Evolutionary conservation across 208 protist genomes (phyloP).

Genomic region (Histomonas meleagridis): DNA sequence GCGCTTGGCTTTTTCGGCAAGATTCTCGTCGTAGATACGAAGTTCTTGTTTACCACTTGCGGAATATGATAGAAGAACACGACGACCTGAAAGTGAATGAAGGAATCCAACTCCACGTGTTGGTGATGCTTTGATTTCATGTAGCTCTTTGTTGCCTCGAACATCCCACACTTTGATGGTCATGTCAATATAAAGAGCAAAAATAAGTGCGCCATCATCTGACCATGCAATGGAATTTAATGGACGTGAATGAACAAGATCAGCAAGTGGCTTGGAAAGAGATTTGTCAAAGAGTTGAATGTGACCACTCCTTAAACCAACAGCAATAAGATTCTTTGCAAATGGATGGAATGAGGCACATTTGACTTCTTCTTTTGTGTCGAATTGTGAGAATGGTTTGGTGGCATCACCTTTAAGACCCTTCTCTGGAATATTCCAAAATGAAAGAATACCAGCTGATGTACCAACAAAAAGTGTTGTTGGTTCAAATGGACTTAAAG

Average conservation of each 20-base stretch:
- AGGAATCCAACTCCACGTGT: background rate
- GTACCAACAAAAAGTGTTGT: background rate
- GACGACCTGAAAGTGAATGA: background rate
- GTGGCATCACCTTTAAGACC: background rate
- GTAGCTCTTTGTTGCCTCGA: background rate
- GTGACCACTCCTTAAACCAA: background rate
- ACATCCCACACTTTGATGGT: background rate
- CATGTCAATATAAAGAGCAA: conserved; percentile 18
- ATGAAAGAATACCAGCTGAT: background rate
- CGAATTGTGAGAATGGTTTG: background rate
- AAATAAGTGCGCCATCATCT: background rate
- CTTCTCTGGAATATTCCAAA: background rate
- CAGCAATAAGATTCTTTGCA: background rate
- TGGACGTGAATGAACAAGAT: background rate
- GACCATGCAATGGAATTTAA: background rate
- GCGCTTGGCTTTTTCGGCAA: background rate
- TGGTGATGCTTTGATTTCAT: background rate
- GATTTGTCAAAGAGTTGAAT: background rate
- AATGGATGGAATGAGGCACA: background rate
- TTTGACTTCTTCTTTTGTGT: background rate
- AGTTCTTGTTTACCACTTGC: background rate
- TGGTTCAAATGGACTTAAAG: background rate
- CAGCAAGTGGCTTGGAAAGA: background rate
- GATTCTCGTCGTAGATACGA: background rate
- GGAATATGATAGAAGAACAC: background rate